These are phyloP conservation scores for Aeminium ludgeri DNA, from an alignment of 495 filamentous ascomycete species.

Conservation along the genomic window DNA sequence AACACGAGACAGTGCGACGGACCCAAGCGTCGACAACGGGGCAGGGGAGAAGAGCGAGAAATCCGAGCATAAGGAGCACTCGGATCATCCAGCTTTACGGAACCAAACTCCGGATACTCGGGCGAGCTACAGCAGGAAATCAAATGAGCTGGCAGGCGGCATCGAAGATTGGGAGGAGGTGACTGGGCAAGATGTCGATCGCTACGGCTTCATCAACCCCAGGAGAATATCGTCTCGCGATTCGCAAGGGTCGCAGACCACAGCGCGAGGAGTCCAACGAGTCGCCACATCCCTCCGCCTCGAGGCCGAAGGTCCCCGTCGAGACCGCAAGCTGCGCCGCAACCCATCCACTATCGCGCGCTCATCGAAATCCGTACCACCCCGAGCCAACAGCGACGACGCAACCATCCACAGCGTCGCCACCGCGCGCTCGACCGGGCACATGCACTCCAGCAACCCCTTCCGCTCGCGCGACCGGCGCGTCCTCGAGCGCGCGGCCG, in stretches of 20 bases:
- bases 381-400: slow-evolving; percentile 30
- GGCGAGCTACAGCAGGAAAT: slow-evolving; percentile 25
- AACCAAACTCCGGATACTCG: slow-evolving; percentile 4
- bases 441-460: slow-evolving; percentile 35
- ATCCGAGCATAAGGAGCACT: neutral
- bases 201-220: slow-evolving; percentile 80
- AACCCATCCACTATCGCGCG: slow-evolving; percentile 28
- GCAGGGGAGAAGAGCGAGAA: neutral
- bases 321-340: slow-evolving; percentile 37
- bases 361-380: slow-evolving; percentile 19
- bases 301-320: slow-evolving; percentile 45
- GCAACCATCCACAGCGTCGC: slow-evolving; percentile 20
- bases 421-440: slow-evolving; percentile 17
- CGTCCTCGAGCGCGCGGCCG: slow-evolving; percentile 66
- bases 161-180: slow-evolving; percentile 94
- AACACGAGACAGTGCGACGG: slow-evolving; percentile 2
- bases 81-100: neutral
- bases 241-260: slow-evolving; percentile 4
- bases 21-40: neutral
- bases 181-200: slow-evolving; percentile 69
- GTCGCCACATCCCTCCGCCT: slow-evolving; percentile 49
- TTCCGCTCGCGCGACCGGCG: slow-evolving; percentile 33
- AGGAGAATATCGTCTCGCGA: slow-evolving; percentile 16
- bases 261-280: slow-evolving; percentile 40
- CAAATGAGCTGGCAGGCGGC: slow-evolving; percentile 57